These are phyloP conservation scores for Amauroascus niger DNA, from an alignment of 2,329 filamentous ascomycete genomes.

Conservation along the genomic window DNA sequence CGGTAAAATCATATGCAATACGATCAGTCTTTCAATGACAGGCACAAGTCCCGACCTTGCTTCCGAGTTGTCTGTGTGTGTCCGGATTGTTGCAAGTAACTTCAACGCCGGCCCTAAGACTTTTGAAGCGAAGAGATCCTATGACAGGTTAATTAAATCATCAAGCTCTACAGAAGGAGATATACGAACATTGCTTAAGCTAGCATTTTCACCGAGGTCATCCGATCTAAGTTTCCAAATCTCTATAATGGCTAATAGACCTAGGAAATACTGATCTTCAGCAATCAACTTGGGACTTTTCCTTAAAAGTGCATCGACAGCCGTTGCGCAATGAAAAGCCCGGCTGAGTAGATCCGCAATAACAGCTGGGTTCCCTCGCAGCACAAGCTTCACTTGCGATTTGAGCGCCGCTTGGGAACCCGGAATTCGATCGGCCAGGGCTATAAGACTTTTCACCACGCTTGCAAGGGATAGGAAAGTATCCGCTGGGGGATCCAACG, in stretches of 20 bases:
- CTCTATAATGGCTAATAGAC: conserved; percentile 28
- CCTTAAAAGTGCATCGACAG: not conserved
- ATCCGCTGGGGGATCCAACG: not conserved
- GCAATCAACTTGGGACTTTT: not conserved
- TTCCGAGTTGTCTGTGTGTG: not conserved
- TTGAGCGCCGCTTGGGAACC: conserved; percentile 23
- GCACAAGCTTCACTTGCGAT: conserved; percentile 33
- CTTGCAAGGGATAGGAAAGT: conserved; percentile 11
- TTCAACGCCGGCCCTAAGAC: conserved; percentile 7
- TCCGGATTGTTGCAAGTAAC: not conserved
- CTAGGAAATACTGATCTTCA: conserved; percentile 24
- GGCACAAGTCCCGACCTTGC: conserved; percentile 9
- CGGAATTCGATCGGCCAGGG: conserved; percentile 5
- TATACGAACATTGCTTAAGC: conserved; percentile 28
- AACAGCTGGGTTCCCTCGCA: conserved; percentile 30
- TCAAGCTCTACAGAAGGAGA: not conserved
- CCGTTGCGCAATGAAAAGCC: not conserved
- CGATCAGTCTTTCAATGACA: conserved; percentile 30
- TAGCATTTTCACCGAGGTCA: conserved; percentile 27
- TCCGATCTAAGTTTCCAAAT: conserved; percentile 33
- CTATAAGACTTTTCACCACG: conserved; percentile 9
- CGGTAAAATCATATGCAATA: conserved; percentile 36
- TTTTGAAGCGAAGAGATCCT: conserved; percentile 3
- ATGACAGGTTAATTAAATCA: conserved; percentile 5
- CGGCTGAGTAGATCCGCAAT: conserved; percentile 26